Percentiles rank a stretch among this genome's conserved stretches.
These are phyloP conservation scores for Phialophora macrospora DNA, from an alignment of 2,329 filamentous ascomycete species.

Conservation along the genomic window DNA sequence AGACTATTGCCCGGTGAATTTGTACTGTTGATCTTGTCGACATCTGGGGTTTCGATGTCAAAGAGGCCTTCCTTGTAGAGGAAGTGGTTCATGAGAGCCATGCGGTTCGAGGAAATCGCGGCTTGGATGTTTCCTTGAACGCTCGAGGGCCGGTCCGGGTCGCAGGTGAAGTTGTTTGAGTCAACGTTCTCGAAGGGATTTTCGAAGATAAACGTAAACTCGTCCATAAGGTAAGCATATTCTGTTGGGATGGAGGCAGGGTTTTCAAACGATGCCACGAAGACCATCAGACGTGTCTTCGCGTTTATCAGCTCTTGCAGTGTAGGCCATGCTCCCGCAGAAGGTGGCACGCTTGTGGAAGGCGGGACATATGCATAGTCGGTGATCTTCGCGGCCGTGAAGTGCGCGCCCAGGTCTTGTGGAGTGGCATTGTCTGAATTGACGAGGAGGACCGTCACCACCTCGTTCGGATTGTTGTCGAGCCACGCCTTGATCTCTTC, in stretches of 20 bases:
- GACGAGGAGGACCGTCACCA: slow-evolving; percentile 74
- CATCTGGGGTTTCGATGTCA: slow-evolving; percentile 65
- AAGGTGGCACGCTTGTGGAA: slow-evolving; percentile 49
- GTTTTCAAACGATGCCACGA: slow-evolving; percentile 60
- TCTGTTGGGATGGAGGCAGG: slow-evolving; percentile 38
- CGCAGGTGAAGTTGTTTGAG: slow-evolving; percentile 72
- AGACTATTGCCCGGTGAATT: slow-evolving; percentile 64
- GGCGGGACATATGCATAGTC: slow-evolving; percentile 65
- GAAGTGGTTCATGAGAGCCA: slow-evolving; percentile 83
- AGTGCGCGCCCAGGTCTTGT: slow-evolving; percentile 60
- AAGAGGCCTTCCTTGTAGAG: slow-evolving; percentile 56
- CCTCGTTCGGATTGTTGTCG: slow-evolving; percentile 71
- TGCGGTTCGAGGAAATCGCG: slow-evolving; percentile 63
- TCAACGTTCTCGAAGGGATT: slow-evolving; percentile 69
- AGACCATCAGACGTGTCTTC: slow-evolving; percentile 69
- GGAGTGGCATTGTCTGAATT: slow-evolving; percentile 67
- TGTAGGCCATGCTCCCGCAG: slow-evolving; percentile 66
- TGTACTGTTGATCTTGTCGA: slow-evolving; percentile 64
- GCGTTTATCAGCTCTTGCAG: slow-evolving; percentile 70
- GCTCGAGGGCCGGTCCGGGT: slow-evolving; percentile 66
- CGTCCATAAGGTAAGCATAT: slow-evolving; percentile 52
- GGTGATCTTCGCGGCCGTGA: slow-evolving; percentile 64
- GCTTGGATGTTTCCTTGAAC: slow-evolving; percentile 53
- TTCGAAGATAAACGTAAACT: slow-evolving; percentile 66
- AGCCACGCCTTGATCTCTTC: slow-evolving; percentile 69